A percentile compares a stretch with the other conserved stretches of the same genome.
These are phyloP conservation scores for Tuber microsphaerosporum DNA, from an alignment of 495 filamentous ascomycete species.

Conservation along the genomic window DNA sequence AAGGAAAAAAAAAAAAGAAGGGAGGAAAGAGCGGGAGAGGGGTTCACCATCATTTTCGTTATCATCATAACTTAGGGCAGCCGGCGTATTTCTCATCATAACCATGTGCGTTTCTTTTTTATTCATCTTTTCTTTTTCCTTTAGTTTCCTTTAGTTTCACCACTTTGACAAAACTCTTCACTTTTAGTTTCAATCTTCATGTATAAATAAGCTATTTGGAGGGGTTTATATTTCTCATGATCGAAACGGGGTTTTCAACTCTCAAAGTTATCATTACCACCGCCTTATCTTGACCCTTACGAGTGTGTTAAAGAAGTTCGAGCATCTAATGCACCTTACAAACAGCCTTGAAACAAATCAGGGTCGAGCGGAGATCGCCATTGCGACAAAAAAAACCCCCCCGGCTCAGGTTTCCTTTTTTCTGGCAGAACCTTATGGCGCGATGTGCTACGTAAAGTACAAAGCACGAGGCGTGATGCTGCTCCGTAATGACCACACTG, in stretches of 20 bases:
- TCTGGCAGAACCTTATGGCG: background rate
- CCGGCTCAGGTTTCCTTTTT: background rate
- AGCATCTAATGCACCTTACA: background rate
- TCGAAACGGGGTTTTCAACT: background rate
- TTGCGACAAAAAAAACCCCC: background rate
- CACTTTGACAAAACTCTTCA: too few relatives aligned
- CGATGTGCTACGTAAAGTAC: background rate
- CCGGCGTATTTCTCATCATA: conserved; percentile 3
- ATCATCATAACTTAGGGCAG: background rate
- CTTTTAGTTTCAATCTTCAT: background rate
- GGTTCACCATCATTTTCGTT: background rate
- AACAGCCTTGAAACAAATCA: background rate
- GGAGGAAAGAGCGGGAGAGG: background rate
- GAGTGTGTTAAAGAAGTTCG: background rate
- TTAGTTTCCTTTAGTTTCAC: background rate
- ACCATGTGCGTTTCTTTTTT: background rate
- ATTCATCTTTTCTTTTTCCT: background rate
- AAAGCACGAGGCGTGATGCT: background rate
- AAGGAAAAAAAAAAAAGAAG: background rate
- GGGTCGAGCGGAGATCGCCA: background rate
- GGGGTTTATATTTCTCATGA: background rate
- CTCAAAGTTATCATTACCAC: background rate
- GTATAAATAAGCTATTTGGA: background rate
- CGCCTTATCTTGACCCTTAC: background rate
- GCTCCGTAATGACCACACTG: background rate